Conservation (phyloP, 352 stramenopile genomes). For the Phytophthora tentaculata region DNA sequence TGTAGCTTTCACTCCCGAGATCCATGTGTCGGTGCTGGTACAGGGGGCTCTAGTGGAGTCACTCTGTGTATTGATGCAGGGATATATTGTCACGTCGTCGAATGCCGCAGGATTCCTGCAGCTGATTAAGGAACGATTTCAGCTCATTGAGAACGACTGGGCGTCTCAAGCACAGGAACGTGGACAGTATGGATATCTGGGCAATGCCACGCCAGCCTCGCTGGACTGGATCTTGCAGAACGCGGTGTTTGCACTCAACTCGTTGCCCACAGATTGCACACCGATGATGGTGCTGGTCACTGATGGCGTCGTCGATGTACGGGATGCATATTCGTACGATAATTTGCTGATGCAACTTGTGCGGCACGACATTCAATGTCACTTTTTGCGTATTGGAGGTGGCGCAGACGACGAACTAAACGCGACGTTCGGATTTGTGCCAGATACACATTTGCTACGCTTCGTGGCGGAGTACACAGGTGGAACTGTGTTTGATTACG, state of each 20-base stretch:
- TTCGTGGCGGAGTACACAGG: constrained; percentile 80
- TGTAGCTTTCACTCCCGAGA: constrained; percentile 60
- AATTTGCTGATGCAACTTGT: constrained; percentile 90
- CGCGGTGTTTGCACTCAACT: constrained; percentile 87
- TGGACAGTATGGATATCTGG: constrained; percentile 30
- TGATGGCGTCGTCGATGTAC: constrained; percentile 85
- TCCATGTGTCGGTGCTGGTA: constrained; percentile 83
- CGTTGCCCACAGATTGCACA: constrained; percentile 72
- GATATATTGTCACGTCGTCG: constrained; percentile 67
- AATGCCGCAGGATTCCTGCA: constrained; percentile 69
- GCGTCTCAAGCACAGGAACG: constrained; percentile 46
- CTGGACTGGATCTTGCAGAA: constrained; percentile 88
- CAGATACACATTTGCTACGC: constrained; percentile 77
- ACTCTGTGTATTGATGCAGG: constrained; percentile 83
- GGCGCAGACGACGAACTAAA: constrained; percentile 57
- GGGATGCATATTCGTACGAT: constrained; percentile 83
- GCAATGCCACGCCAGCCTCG: constrained; percentile 48
- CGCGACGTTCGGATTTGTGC: constrained; percentile 85
- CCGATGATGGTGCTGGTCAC: constrained; percentile 87
- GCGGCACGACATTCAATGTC: constrained; percentile 86
- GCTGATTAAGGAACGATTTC: constrained; percentile 76
- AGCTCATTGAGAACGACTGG: constrained; percentile 87
- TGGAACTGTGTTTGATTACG: constrained; percentile 73
- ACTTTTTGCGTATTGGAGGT: constrained; percentile 81
- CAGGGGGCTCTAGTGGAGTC: constrained; percentile 82